Evolutionary conservation across 306 rosid genomes (phyloP).

Genomic region (Casuarina cunninghamiana): DNA sequence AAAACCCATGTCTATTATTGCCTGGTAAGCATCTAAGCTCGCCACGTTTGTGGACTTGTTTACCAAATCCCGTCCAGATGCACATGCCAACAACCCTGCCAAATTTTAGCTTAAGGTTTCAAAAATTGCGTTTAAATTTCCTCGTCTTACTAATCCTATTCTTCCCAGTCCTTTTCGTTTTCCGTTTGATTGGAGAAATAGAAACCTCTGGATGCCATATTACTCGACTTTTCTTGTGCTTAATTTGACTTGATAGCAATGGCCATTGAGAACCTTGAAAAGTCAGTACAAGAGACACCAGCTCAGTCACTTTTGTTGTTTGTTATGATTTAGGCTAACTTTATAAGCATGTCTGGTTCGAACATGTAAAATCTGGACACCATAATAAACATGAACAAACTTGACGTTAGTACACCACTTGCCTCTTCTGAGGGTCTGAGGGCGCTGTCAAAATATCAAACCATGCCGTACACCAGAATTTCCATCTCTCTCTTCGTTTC

Average conservation of each 20-base stretch:
- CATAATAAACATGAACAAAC: no score
- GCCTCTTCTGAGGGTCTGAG: background rate
- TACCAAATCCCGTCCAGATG: constrained; percentile 15
- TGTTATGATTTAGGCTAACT: no score
- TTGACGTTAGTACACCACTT: background rate
- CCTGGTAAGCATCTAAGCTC: background rate
- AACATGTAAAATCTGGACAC: no score
- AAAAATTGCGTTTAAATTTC: background rate
- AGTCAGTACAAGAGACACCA: background rate
- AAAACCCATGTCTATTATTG: constrained; percentile 9
- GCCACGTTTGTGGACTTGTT: constrained; percentile 6
- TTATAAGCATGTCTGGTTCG: no score
- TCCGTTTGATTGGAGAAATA: background rate
- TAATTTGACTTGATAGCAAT: constrained; percentile 13
- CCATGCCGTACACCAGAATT: no score
- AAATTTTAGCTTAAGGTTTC: background rate
- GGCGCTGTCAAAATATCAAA: no score
- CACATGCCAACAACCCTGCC: constrained; percentile 30
- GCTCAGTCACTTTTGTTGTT: no score
- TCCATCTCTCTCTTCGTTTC: no score
- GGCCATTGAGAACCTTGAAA: background rate
- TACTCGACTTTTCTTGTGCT: background rate
- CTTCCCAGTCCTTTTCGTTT: background rate
- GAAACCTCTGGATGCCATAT: background rate
- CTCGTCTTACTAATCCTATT: background rate